Conservation (phyloP, 1,284 basidiomycete species). For the Ustanciosporium gigantosporum region DNA sequence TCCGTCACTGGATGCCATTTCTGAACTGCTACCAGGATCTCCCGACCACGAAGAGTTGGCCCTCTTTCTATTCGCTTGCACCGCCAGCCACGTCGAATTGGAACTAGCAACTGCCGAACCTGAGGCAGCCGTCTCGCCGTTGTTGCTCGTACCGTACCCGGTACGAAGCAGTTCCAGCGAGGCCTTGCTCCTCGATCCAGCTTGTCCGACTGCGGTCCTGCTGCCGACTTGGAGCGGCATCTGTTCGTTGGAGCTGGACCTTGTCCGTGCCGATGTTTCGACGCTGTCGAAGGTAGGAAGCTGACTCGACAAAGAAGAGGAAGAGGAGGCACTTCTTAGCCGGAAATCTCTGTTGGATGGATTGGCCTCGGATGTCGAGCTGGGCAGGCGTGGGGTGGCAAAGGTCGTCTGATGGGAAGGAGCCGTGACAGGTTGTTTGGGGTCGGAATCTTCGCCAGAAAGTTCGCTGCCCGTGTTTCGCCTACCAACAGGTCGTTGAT, state of each 20-base stretch:
- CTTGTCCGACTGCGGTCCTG: no score
- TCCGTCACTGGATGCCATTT: no score
- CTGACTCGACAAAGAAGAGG: conserved; percentile 20
- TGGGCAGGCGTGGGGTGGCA: conserved; percentile 1
- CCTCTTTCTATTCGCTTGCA: no score
- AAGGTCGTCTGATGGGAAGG: background rate
- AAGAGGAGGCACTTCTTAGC: conserved; percentile 22
- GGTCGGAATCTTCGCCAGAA: conserved; percentile 14
- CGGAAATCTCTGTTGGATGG: conserved; percentile 7
- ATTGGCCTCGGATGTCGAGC: conserved; percentile 7
- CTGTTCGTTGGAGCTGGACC: conserved; percentile 31
- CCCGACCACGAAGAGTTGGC: no score
- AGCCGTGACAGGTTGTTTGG: background rate
- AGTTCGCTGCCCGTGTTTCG: conserved; percentile 12
- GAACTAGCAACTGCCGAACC: no score
- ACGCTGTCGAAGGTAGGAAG: conserved; percentile 11
- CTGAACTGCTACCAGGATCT: no score
- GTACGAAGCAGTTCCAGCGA: no score
- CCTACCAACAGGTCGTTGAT: conserved; percentile 10
- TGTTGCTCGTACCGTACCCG: no score
- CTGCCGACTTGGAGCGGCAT: no score
- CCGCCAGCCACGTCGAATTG: no score
- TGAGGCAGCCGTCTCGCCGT: no score
- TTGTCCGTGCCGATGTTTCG: background rate
- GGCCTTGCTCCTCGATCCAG: no score